Evolutionary conservation across 129 eudicot species (phyloP).

Genomic region (Chrysanthemum lavandulifolium): DNA sequence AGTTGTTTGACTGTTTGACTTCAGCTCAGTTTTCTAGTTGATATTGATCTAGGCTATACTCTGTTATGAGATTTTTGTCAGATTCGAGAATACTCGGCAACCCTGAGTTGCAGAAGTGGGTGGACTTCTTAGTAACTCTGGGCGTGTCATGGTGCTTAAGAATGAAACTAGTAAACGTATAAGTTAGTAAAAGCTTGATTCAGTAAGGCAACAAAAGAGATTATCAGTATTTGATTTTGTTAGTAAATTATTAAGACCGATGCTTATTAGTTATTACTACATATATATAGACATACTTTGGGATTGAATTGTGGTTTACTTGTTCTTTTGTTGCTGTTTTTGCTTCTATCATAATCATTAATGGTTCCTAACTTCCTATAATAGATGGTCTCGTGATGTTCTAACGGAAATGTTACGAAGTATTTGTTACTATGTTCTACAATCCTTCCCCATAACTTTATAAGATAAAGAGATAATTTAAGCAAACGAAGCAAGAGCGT

Average conservation of each 20-base stretch:
- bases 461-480: too few species aligned
- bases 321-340: constrained; percentile 4
- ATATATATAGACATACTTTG: not conserved
- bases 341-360: not conserved
- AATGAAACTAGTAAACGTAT: not conserved
- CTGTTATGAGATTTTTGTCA: not conserved
- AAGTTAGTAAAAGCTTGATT: not conserved
- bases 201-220: not conserved
- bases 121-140: not conserved
- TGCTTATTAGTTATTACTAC: not conserved
- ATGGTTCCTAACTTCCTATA: not conserved
- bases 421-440: constrained; percentile 5
- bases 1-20: not conserved
- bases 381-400: not conserved
- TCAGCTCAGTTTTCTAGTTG: constrained; percentile 1
- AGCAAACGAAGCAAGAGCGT: too few species aligned
- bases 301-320: not conserved
- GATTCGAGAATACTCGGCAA: not conserved
- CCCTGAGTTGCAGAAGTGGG: not conserved
- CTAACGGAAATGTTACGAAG: not conserved
- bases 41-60: not conserved
- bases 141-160: not conserved
- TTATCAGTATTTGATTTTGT: not conserved
- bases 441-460: too few species aligned
- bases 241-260: not conserved